Percentiles rank a stretch among this genome's conserved stretches.
These are phyloP conservation scores for Leucocoprinus leucothites DNA, from an alignment of 768 basidiomycete species.

Conservation along the genomic window DNA sequence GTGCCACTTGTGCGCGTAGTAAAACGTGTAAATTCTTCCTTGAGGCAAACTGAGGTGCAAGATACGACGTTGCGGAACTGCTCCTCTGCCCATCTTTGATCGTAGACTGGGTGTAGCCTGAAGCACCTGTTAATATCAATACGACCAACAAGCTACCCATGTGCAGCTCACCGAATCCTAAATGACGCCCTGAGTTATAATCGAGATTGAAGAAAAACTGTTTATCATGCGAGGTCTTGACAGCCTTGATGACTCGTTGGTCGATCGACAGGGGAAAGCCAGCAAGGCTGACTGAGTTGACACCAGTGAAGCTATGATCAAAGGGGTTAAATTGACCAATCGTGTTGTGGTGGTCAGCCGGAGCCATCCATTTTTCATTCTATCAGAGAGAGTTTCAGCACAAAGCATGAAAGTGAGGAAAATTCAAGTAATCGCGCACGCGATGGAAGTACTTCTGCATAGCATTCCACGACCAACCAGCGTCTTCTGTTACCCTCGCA, in stretches of 20 bases:
- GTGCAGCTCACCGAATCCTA: conserved; percentile 24
- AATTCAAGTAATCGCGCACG: conserved; percentile 14
- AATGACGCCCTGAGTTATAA: conserved; percentile 11
- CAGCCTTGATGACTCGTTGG: conserved; percentile 20
- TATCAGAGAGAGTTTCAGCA: neutral
- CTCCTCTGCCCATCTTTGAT: conserved; percentile 25
- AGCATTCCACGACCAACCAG: conserved; percentile 40
- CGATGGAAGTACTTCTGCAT: conserved; percentile 27
- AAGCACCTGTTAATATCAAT: neutral
- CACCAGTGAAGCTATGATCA: conserved; percentile 28
- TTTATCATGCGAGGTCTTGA: conserved; percentile 3
- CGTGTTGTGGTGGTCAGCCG: conserved; percentile 31
- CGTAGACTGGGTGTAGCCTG: conserved; percentile 27
- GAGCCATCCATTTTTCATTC: conserved; percentile 25
- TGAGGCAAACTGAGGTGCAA: conserved; percentile 21
- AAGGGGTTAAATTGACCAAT: conserved; percentile 29
- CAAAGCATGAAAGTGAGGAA: neutral
- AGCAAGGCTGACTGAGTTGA: conserved; percentile 27
- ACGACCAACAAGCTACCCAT: conserved; percentile 17
- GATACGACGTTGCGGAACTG: conserved; percentile 29
- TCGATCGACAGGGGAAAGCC: conserved; percentile 26
- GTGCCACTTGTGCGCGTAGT: conserved; percentile 22
- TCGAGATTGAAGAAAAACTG: conserved; percentile 13
- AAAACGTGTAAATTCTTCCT: conserved; percentile 31
- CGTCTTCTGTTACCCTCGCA: conserved; percentile 41